Evolutionary conservation across 805 yeast species (phyloP), one percentile per base, ranked within the genome.

Genomic region (Lipomyces starkeyi): DNA sequence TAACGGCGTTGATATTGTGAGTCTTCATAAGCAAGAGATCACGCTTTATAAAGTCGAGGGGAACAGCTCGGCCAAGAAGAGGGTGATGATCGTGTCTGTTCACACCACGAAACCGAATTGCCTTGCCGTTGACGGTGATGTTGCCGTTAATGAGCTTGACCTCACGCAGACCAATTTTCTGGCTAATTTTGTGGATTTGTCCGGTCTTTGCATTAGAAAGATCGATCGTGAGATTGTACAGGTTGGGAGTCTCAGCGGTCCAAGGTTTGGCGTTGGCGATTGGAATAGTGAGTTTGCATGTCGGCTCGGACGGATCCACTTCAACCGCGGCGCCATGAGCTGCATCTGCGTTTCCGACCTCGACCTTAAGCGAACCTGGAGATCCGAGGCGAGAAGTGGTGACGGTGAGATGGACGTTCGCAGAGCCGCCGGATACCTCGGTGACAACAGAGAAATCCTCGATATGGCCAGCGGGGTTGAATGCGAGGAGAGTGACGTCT

Each of bases 51-150:
- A 73, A 79, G n/a, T 78, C 79, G 14, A 73, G 71, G 9, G 80
- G 77, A 17, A 80, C 78, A 0, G 82, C 81, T 22, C 82, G 73
- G 17, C 82, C 82, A 56, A 65, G 68, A 22, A 59, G 62, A 1
- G 80, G 75, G 66, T 80, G 79, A 65, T 79, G 78, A 47, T 80
- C 82, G 65, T 80, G 82, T 11, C 81, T 74, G 69, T 80, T 80
- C 17, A 77, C 78, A 14, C 82, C 82, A 32, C 76, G 73, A 27
- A 80, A 60, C 53, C 76, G 71, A 43, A 80, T 70, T 0, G 77
- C 74, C 59, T 55, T 66, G 14, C 79, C 79, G 65, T 80, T 80
- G 61, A 79, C 77, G 32, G 64, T 62, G 34, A 80, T 72, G 7
- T 70, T 63, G 1, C 80, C 79, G 37, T 71, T 72, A 27, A 59